Percentiles rank a stretch among this genome's conserved stretches.
Evolutionary conservation across 768 basidiomycete genomes (phyloP).

Genomic region (Boletus reticulatus): DNA sequence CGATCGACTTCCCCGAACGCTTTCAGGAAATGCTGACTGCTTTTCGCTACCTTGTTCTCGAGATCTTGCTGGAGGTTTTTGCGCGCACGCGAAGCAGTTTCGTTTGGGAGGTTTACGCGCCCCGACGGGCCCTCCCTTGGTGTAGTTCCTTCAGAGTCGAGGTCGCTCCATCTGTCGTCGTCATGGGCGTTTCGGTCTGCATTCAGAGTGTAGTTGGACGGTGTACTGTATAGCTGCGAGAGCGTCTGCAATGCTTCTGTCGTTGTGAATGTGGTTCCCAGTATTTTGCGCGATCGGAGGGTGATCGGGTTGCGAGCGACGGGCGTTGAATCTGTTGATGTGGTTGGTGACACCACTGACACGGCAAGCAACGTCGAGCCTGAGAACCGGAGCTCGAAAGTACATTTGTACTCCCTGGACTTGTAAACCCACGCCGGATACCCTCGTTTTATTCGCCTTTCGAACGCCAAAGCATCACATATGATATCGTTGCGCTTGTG

Average conservation of each 20-base stretch:
- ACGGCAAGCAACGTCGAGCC: too few relatives aligned
- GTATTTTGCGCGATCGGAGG: conserved; percentile 86
- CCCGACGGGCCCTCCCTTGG: conserved; percentile 11
- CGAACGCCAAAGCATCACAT: too few relatives aligned
- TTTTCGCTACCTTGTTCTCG: conserved; percentile 77
- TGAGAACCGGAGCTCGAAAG: too few relatives aligned
- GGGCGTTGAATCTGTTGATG: not conserved
- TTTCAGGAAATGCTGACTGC: conserved; percentile 77
- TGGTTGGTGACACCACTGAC: not conserved
- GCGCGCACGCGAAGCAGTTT: conserved; percentile 70
- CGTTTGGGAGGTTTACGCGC: conserved; percentile 43
- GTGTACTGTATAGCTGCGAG: too few relatives aligned
- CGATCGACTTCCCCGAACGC: conserved; percentile 89
- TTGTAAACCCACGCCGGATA: too few relatives aligned
- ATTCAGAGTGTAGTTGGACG: too few relatives aligned
- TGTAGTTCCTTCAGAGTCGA: conserved; percentile 9
- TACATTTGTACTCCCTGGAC: too few relatives aligned
- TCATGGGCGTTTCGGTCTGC: conserved; percentile 31
- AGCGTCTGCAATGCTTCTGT: conserved; percentile 80
- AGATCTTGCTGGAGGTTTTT: conserved; percentile 83
- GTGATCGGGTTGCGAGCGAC: conserved; percentile 69
- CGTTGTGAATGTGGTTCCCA: conserved; percentile 77
- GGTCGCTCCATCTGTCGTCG: conserved; percentile 29
- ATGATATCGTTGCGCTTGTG: too few relatives aligned
- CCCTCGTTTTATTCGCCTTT: too few relatives aligned